Evolutionary conservation across 352 stramenopile species (phyloP).

Genomic region (Phytophthora brassicae): DNA sequence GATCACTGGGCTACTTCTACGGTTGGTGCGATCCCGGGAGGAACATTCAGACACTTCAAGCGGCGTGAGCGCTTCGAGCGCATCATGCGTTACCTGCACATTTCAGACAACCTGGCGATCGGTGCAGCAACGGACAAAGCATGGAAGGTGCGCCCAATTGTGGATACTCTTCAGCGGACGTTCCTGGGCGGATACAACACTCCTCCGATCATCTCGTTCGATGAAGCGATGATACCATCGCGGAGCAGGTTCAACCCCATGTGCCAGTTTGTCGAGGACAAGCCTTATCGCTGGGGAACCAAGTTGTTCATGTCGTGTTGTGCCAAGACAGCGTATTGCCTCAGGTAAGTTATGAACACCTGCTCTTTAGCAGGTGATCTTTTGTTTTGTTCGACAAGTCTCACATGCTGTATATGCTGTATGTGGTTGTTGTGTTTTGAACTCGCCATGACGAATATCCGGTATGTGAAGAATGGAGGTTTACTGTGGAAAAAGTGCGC

Average conservation of each 20-base stretch:
- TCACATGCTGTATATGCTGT: conserved; percentile 8
- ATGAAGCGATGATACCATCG: conserved; percentile 13
- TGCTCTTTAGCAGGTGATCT: neutral
- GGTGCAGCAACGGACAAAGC: neutral
- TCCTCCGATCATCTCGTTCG: conserved; percentile 1
- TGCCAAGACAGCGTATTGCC: neutral
- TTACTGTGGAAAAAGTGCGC: neutral
- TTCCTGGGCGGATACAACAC: conserved; percentile 5
- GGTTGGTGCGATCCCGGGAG: neutral
- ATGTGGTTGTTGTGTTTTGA: neutral
- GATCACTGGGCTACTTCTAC: conserved; percentile 12
- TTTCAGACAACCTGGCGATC: conserved; percentile 3
- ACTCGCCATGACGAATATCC: neutral
- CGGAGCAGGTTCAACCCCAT: conserved; percentile 15
- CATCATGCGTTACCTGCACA: conserved; percentile 7
- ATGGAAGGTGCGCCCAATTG: conserved; percentile 10
- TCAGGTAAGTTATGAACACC: neutral
- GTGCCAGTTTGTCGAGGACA: conserved; percentile 15
- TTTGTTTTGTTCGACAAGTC: neutral
- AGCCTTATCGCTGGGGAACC: conserved; percentile 11
- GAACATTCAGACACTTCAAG: conserved; percentile 15
- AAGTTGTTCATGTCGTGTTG: conserved; percentile 25
- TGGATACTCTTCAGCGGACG: conserved; percentile 10
- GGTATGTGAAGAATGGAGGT: neutral
- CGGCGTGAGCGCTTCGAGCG: conserved; percentile 9